These are phyloP conservation scores for Nakazawaea pomicola DNA, from an alignment of 805 yeast species.

Conservation along the genomic window DNA sequence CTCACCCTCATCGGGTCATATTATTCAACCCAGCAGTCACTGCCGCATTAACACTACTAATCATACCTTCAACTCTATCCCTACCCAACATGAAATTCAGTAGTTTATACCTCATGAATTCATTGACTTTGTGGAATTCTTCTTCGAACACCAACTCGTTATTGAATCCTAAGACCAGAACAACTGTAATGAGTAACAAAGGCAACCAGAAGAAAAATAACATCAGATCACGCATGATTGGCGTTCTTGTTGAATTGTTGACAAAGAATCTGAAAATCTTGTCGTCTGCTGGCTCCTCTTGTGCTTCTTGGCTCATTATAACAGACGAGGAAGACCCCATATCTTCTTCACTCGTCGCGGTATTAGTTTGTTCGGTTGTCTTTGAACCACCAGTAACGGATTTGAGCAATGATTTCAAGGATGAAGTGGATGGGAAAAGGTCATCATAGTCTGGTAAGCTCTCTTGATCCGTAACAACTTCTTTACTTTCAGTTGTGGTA, in stretches of 20 bases:
- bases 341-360: constrained; percentile 2
- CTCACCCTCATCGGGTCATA: constrained; percentile 3
- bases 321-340: no score
- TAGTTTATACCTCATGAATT: constrained; percentile 34
- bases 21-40: constrained; percentile 22
- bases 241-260: constrained; percentile 30
- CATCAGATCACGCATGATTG: constrained; percentile 72
- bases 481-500: constrained; percentile 18
- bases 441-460: constrained; percentile 72
- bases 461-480: constrained; percentile 24
- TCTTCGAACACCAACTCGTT: constrained; percentile 16
- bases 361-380: background rate
- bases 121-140: constrained; percentile 28
- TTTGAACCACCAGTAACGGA: constrained; percentile 14
- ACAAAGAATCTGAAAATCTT: constrained; percentile 17
- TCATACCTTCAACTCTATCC: constrained; percentile 40
- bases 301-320: no score
- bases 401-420: constrained; percentile 24
- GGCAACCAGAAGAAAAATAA: constrained; percentile 91
- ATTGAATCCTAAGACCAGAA: constrained; percentile 27
- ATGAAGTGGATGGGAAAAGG: constrained; percentile 52
- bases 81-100: constrained; percentile 51
- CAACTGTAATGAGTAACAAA: constrained; percentile 50
- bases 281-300: constrained; percentile 14
- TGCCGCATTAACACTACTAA: constrained; percentile 38